A percentile compares a stretch with the other conserved stretches of the same genome.
These are phyloP conservation scores for Cercospora nicotianae DNA, from an alignment of 2,329 filamentous ascomycete genomes.

Conservation along the genomic window DNA sequence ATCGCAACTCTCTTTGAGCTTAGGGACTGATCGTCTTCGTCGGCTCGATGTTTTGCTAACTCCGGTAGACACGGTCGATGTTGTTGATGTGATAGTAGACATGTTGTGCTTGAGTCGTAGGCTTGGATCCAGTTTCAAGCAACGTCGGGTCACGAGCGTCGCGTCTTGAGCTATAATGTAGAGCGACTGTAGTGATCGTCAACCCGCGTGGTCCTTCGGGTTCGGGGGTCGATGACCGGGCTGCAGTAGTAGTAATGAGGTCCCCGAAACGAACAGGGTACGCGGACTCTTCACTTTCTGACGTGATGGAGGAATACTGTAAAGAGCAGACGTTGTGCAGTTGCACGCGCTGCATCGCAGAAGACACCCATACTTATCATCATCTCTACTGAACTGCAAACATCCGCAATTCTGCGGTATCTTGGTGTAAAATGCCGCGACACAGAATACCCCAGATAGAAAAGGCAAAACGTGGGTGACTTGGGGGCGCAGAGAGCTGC, in stretches of 20 bases:
- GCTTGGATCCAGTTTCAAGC: neutral
- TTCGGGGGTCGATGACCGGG: neutral
- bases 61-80: neutral
- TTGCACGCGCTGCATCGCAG: neutral
- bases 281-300: neutral
- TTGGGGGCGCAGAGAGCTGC: neutral
- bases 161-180: neutral
- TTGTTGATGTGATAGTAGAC: neutral
- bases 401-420: neutral
- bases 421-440: constrained; percentile 4
- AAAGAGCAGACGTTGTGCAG: neutral
- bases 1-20: constrained; percentile 29
- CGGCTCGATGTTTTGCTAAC: constrained; percentile 8
- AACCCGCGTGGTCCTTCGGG: neutral
- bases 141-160: neutral
- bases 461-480: neutral
- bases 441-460: constrained; percentile 3
- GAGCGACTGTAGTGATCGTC: neutral
- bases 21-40: constrained; percentile 11
- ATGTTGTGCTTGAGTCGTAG: neutral
- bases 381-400: neutral
- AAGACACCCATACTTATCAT: neutral
- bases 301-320: neutral
- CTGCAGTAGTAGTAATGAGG: constrained; percentile 2
- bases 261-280: neutral